These are phyloP conservation scores for Urtica urens DNA, from an alignment of 306 rosid species.

Conservation along the genomic window DNA sequence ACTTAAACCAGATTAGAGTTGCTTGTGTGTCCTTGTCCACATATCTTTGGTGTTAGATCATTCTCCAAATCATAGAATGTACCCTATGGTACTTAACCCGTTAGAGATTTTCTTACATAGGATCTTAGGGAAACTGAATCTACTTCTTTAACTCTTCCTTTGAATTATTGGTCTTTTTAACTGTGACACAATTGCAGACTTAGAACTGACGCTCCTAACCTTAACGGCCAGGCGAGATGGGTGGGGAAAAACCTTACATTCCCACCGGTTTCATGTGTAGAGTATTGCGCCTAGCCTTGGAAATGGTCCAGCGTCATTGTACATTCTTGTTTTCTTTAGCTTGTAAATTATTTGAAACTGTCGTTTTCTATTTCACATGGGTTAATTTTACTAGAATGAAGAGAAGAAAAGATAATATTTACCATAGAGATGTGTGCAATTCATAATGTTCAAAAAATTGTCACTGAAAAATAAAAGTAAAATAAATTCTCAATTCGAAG, in stretches of 20 bases:
- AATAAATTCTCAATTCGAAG: too few species aligned
- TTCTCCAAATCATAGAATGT: conserved; percentile 27
- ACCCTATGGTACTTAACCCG: conserved; percentile 15
- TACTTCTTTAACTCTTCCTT: background rate
- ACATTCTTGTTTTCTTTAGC: conserved; percentile 6
- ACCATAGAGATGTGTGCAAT: too few species aligned
- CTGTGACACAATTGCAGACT: conserved; percentile 4
- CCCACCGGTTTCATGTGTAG: background rate
- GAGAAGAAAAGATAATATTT: too few species aligned
- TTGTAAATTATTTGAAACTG: too few species aligned
- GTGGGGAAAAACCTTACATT: background rate
- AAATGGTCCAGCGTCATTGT: background rate
- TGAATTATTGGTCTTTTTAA: background rate
- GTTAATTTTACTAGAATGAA: too few species aligned
- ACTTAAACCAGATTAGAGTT: conserved; percentile 5
- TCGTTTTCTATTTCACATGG: background rate
- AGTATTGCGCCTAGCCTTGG: background rate
- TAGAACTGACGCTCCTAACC: background rate
- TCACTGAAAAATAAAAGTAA: too few species aligned
- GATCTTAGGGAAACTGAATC: background rate
- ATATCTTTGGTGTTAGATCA: conserved; percentile 20
- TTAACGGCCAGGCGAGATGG: background rate
- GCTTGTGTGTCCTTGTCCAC: background rate
- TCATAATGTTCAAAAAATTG: too few species aligned
- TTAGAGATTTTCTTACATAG: conserved; percentile 3